Evolutionary conservation across 257 asterid species (phyloP).

Genomic region (Verbena officinalis): DNA sequence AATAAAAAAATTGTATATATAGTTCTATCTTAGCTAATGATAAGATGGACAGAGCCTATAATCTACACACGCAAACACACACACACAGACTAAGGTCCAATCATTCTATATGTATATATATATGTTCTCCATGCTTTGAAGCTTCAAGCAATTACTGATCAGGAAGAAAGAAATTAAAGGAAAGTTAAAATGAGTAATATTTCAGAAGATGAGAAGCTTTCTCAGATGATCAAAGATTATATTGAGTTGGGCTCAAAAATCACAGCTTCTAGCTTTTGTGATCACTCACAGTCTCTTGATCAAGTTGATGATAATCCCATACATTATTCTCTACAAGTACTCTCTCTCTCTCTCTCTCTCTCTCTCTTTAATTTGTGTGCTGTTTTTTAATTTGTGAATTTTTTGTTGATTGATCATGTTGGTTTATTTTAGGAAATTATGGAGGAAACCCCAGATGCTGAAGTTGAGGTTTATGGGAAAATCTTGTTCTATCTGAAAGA

Average conservation of each 20-base stretch:
- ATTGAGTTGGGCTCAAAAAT: conserved; percentile 33
- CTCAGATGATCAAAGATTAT: conserved; percentile 35
- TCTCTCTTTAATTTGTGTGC: neutral
- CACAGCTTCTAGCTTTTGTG: conserved; percentile 27
- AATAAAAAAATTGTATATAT: no score
- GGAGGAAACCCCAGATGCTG: conserved; percentile 47
- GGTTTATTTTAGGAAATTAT: conserved; percentile 45
- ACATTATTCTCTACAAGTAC: conserved; percentile 41
- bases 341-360: no score
- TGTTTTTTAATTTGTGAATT: neutral
- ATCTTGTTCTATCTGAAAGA: conserved; percentile 43
- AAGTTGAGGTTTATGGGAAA: conserved; percentile 48
- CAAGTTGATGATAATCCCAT: conserved; percentile 35
- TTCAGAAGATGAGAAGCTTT: conserved; percentile 34
- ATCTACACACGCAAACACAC: no score
- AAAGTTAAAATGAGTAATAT: conserved; percentile 34
- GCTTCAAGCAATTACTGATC: neutral
- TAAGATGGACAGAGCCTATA: no score
- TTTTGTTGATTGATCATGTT: neutral
- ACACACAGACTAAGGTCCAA: no score
- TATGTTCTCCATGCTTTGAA: neutral
- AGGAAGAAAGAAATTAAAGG: conserved; percentile 15
- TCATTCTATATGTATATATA: no score
- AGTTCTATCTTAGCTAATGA: no score
- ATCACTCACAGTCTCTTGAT: conserved; percentile 28